Evolutionary conservation across 2,329 filamentous ascomycete genomes (phyloP).

Genomic region (Blastomyces percursus): DNA sequence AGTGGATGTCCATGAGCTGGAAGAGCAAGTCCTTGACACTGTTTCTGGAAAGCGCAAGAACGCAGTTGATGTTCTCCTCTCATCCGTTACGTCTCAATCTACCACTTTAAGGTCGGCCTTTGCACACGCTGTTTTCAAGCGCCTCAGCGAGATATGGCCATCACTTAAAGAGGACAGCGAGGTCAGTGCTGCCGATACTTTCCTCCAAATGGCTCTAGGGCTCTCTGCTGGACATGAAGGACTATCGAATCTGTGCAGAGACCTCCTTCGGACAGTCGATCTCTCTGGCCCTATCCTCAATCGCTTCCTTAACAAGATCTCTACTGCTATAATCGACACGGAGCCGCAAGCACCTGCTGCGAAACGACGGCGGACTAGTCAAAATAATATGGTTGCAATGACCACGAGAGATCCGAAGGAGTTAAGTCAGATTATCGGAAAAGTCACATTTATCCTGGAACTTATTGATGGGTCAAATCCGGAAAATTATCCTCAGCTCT

Average conservation of each 20-base stretch:
- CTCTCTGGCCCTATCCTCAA: constrained; percentile 62
- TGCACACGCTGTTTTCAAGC: constrained; percentile 53
- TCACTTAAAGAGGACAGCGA: constrained; percentile 30
- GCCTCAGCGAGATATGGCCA: constrained; percentile 61
- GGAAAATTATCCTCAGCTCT: constrained; percentile 60
- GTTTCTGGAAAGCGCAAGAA: constrained; percentile 48
- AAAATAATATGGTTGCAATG: constrained; percentile 54
- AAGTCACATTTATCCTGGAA: constrained; percentile 78
- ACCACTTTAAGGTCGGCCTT: constrained; percentile 44
- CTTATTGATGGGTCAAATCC: constrained; percentile 72
- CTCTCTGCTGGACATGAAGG: constrained; percentile 18
- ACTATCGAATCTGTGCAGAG: constrained; percentile 36
- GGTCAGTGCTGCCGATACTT: constrained; percentile 24
- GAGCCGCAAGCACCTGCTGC: constrained; percentile 60
- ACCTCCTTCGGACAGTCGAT: constrained; percentile 61
- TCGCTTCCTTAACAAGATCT: constrained; percentile 61
- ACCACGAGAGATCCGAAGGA: constrained; percentile 54
- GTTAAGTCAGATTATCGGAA: constrained; percentile 56
- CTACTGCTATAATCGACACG: constrained; percentile 57
- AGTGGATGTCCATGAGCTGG: constrained; percentile 39
- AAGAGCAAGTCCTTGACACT: constrained; percentile 43
- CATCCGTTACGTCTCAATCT: constrained; percentile 38
- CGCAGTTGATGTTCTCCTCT: constrained; percentile 44
- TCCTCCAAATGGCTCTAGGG: constrained; percentile 34
- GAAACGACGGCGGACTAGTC: constrained; percentile 70